Percentiles rank a stretch among this genome's conserved stretches.
Conservation (phyloP, 345 rosid species). For the Eucalyptus curtisii region DNA sequence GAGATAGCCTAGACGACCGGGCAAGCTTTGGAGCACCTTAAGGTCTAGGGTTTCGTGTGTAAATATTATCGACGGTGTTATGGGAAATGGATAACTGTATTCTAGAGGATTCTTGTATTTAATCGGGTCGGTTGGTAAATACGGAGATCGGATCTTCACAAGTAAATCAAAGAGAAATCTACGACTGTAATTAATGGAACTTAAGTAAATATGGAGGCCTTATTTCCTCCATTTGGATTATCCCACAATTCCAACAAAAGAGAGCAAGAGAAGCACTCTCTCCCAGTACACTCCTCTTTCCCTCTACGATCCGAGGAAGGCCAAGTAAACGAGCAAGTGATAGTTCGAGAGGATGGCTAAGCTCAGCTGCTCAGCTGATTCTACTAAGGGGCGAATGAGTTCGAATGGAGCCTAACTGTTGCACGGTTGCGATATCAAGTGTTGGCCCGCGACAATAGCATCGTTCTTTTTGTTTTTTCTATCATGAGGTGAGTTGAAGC, state of each 20-base stretch:
- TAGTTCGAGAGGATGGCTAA: background rate
- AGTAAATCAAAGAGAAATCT: background rate
- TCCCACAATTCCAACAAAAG: background rate
- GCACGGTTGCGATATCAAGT: background rate
- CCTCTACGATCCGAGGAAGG: background rate
- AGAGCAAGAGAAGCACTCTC: background rate
- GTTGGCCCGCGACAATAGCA: background rate
- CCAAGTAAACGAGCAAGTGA: background rate
- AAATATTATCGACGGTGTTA: background rate
- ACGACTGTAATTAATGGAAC: background rate
- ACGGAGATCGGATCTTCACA: background rate
- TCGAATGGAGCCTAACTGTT: background rate
- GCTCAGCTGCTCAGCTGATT: background rate
- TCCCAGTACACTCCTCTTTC: background rate
- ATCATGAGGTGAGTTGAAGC: background rate
- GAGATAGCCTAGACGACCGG: background rate
- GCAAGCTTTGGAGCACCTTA: background rate
- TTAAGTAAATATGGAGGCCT: background rate
- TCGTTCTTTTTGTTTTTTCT: background rate
- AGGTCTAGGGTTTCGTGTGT: background rate
- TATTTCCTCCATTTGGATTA: background rate
- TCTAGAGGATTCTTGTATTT: background rate
- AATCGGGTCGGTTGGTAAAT: background rate
- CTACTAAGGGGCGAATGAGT: background rate
- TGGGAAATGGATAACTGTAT: background rate